Conservation (phyloP, 139 green algal genomes). For the Chlorella sp. region DNA sequence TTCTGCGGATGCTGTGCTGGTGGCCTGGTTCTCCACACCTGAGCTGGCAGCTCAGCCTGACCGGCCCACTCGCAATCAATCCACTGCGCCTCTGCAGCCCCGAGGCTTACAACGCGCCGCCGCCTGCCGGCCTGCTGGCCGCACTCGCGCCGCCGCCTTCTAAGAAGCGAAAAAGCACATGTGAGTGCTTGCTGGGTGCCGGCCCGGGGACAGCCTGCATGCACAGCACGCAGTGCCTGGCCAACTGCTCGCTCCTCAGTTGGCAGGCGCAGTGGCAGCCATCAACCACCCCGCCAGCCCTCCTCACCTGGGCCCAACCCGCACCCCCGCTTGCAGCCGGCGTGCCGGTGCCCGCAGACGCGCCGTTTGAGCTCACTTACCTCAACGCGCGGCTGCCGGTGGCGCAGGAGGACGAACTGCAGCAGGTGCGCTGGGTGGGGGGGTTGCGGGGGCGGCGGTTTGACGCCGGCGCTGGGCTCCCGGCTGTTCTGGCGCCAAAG, state of each 20-base stretch:
- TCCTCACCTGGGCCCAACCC: background rate
- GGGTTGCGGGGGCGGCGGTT: background rate
- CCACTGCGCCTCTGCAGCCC: too few species aligned
- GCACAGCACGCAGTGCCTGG: background rate
- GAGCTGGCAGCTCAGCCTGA: too few species aligned
- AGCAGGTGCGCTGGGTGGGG: conserved; percentile 4
- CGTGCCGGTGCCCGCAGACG: conserved; percentile 14
- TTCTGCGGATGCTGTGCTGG: too few species aligned
- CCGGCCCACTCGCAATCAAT: too few species aligned
- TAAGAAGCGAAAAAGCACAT: conserved; percentile 33
- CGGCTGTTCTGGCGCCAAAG: background rate
- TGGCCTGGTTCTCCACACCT: too few species aligned
- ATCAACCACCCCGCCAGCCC: background rate
- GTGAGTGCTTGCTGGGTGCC: background rate
- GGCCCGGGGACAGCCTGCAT: background rate
- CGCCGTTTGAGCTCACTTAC: conserved; percentile 29
- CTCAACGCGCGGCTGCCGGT: conserved; percentile 14
- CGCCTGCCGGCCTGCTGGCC: conserved; percentile 16
- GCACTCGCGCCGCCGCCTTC: conserved; percentile 15
- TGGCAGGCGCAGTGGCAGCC: background rate
- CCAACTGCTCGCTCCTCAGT: background rate
- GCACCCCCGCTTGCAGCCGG: background rate
- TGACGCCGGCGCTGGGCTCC: background rate
- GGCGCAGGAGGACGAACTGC: conserved; percentile 23
- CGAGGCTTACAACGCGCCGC: background rate